Evolutionary conservation across 1,284 basidiomycete genomes (phyloP).

Genomic region (Sanghuangporus sanghuang): DNA sequence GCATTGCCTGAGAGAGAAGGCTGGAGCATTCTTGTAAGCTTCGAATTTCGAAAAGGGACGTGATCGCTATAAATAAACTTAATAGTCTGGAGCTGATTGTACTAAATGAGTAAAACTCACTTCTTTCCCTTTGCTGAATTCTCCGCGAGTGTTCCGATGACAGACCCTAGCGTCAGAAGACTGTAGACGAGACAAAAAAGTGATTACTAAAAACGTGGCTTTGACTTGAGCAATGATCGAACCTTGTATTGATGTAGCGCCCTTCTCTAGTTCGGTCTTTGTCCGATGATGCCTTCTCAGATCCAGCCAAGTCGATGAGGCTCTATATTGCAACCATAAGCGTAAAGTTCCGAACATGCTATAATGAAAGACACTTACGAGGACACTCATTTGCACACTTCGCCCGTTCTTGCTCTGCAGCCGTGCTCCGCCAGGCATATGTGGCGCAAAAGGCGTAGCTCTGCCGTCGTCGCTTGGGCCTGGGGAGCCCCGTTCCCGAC

Average conservation of each 20-base stretch:
- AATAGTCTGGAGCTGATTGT: not conserved
- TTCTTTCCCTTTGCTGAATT: slow-evolving; percentile 75
- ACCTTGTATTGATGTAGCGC: slow-evolving; percentile 90
- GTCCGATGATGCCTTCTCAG: slow-evolving; percentile 91
- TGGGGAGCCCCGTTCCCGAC: slow-evolving; percentile 53
- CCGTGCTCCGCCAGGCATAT: slow-evolving; percentile 40
- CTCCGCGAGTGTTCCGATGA: slow-evolving; percentile 86
- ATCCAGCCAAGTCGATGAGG: slow-evolving; percentile 95
- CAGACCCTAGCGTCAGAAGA: slow-evolving; percentile 83
- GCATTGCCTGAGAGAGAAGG: slow-evolving; percentile 94
- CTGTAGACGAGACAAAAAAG: slow-evolving; percentile 33
- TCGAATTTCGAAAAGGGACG: slow-evolving; percentile 94
- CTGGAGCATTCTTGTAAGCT: slow-evolving; percentile 90
- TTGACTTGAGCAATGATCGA: not conserved
- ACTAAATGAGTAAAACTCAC: slow-evolving; percentile 31
- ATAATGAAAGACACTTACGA: slow-evolving; percentile 43
- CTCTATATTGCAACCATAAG: slow-evolving; percentile 40
- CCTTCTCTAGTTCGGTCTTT: slow-evolving; percentile 90
- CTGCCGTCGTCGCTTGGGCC: slow-evolving; percentile 31
- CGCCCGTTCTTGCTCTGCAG: slow-evolving; percentile 68
- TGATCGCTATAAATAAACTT: slow-evolving; percentile 53
- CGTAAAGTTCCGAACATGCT: not conserved
- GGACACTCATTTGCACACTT: slow-evolving; percentile 75
- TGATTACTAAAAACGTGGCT: slow-evolving; percentile 11
- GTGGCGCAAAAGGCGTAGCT: slow-evolving; percentile 5